These are phyloP conservation scores for Thozetella sp. DNA, from an alignment of 495 filamentous ascomycete species.

Conservation along the genomic window DNA sequence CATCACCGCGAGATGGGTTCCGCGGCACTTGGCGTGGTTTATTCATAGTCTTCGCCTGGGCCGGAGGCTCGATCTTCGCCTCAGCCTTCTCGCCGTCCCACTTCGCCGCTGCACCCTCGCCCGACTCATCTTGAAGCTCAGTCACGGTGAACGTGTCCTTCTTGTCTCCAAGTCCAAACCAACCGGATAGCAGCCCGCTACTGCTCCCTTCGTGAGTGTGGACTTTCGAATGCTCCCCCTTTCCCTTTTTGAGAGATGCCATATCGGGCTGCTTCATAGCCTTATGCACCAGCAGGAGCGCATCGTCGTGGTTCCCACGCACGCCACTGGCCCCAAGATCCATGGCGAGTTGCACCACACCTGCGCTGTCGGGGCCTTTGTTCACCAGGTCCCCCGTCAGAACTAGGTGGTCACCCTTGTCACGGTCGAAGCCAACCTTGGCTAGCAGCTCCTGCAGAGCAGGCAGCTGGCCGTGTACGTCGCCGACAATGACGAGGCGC, in stretches of 20 bases:
- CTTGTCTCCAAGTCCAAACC: slow-evolving; percentile 2
- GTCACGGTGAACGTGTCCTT: not conserved
- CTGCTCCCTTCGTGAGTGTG: not conserved
- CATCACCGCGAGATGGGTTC: slow-evolving; percentile 35
- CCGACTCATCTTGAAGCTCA: slow-evolving; percentile 11
- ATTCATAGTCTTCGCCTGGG: slow-evolving; percentile 13
- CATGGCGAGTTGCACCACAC: slow-evolving; percentile 76
- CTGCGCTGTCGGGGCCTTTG: slow-evolving; percentile 83
- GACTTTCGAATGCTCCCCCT: not conserved
- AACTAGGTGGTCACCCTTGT: slow-evolving; percentile 71
- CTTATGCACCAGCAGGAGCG: slow-evolving; percentile 51
- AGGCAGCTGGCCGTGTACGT: slow-evolving; percentile 83
- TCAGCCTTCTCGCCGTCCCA: not conserved
- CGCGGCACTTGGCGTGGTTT: slow-evolving; percentile 20
- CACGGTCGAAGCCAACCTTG: slow-evolving; percentile 63
- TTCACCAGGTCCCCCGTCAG: slow-evolving; percentile 83
- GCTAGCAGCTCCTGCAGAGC: slow-evolving; percentile 67
- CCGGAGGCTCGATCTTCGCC: not conserved
- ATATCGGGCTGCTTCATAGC: slow-evolving; percentile 3
- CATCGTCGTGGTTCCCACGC: slow-evolving; percentile 93
- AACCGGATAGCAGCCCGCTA: not conserved
- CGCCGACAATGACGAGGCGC: slow-evolving; percentile 75
- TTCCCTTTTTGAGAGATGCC: not conserved
- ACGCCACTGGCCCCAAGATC: slow-evolving; percentile 73
- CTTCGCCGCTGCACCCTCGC: slow-evolving; percentile 1